These are phyloP conservation scores for Graphilbum sp. DNA, from an alignment of 2,329 filamentous ascomycete genomes.

Conservation along the genomic window DNA sequence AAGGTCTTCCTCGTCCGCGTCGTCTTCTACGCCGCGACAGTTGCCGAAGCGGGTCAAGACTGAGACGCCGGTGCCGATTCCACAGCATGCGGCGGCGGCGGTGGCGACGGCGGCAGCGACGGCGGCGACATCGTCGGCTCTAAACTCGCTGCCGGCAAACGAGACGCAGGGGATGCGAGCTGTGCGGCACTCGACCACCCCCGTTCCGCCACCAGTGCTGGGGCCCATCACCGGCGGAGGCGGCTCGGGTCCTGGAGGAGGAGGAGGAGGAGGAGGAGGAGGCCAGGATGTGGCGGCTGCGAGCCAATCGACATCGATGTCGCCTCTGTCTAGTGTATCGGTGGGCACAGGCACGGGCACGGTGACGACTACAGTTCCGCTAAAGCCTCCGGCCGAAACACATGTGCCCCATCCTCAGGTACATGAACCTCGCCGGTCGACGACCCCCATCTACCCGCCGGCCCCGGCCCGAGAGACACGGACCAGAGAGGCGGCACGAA, in stretches of 20 bases:
- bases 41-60: constrained; percentile 20
- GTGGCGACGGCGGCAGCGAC: neutral
- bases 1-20: neutral
- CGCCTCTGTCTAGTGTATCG: constrained; percentile 2
- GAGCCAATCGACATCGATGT: constrained; percentile 1
- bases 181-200: constrained; percentile 13
- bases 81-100: constrained; percentile 11
- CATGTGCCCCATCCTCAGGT: constrained; percentile 13
- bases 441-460: constrained; percentile 18
- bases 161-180: constrained; percentile 13
- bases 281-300: neutral
- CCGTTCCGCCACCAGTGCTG: constrained; percentile 17
- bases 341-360: constrained; percentile 6
- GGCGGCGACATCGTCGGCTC: neutral
- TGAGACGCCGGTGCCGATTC: constrained; percentile 21
- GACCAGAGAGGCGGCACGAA: too few species aligned
- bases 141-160: constrained; percentile 8
- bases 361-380: constrained; percentile 11
- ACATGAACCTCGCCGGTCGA: constrained; percentile 16
- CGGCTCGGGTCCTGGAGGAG: neutral
- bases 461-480: constrained; percentile 6
- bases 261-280: neutral
- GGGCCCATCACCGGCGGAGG: constrained; percentile 6
- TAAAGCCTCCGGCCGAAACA: constrained; percentile 16
- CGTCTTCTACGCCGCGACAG: constrained; percentile 8